phyloP scores from a whole-genome alignment of 164 flowering plant species.

The Berberis vulgaris region DNA sequence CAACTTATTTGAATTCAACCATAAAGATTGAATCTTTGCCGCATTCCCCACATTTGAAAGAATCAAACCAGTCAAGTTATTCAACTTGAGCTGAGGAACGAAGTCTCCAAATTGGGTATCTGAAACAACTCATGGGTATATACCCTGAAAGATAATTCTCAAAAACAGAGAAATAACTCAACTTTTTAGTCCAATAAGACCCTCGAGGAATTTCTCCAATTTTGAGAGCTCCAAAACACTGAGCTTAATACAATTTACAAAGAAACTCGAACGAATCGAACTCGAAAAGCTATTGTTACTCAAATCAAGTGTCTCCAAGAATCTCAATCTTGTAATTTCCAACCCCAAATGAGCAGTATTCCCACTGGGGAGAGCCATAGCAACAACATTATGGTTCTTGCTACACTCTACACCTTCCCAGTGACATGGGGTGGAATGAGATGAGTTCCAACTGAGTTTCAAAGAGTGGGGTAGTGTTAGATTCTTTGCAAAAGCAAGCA shows the following conservation, averaged over 20 bases:
- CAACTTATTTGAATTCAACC: too few species aligned
- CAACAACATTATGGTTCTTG: constrained; percentile 11
- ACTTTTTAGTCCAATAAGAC: too few species aligned
- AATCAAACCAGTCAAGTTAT: too few species aligned
- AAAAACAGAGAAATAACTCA: too few species aligned
- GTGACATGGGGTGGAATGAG: constrained; percentile 46
- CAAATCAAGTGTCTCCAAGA: constrained; percentile 30
- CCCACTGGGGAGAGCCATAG: constrained; percentile 30
- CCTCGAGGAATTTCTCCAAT: constrained; percentile 31
- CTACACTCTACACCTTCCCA: constrained; percentile 54
- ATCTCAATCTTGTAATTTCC: constrained; percentile 31
- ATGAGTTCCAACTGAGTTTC: constrained; percentile 31
- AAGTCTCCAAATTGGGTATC: too few species aligned
- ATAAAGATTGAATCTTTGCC: too few species aligned
- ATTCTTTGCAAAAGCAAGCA: too few species aligned
- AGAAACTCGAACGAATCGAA: constrained; percentile 23
- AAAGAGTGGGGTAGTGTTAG: constrained; percentile 28
- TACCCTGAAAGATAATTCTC: too few species aligned
- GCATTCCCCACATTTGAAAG: too few species aligned
- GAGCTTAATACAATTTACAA: constrained; percentile 37
- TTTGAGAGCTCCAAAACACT: constrained; percentile 28
- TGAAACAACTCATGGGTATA: too few species aligned
- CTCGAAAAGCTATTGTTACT: constrained; percentile 36
- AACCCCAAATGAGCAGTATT: constrained; percentile 53
- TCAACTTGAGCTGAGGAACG: too few species aligned